Percentiles rank a stretch among this genome's conserved stretches.
Conservation (phyloP, 2,329 filamentous ascomycete genomes). For the Byssoonygena ceratinophila region DNA sequence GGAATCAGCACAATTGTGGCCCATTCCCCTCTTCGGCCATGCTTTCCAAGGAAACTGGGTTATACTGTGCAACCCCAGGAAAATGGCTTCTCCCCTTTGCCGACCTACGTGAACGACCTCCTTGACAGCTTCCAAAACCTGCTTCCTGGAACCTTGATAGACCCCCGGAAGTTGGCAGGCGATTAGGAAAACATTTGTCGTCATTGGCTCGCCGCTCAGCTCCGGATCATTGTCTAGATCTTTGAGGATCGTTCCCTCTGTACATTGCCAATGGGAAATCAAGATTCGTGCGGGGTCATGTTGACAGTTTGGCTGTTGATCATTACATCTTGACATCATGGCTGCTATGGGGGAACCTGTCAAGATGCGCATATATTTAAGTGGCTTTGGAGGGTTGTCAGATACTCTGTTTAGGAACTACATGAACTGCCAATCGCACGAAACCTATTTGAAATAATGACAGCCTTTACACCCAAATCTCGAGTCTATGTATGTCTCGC, state of each 20-base stretch:
- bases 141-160: background rate
- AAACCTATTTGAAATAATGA: constrained; percentile 1
- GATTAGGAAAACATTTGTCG: background rate
- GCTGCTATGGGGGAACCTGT: background rate
- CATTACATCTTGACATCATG: no score
- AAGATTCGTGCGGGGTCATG: background rate
- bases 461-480: background rate
- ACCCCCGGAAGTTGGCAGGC: background rate
- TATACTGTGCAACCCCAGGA: background rate
- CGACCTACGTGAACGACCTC: background rate
- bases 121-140: background rate
- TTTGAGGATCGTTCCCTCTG: background rate
- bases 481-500: background rate
- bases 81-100: background rate
- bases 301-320: background rate
- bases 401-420: background rate
- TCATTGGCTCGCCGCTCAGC: background rate
- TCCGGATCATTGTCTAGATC: background rate
- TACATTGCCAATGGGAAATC: background rate
- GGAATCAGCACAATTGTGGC: no score
- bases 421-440: background rate
- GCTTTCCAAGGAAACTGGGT: background rate
- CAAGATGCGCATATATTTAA: background rate
- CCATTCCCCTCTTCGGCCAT: no score
- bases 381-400: background rate